Evolutionary conservation across 78 protist species (phyloP).

Genomic region (Dictyostelium citrinum): DNA sequence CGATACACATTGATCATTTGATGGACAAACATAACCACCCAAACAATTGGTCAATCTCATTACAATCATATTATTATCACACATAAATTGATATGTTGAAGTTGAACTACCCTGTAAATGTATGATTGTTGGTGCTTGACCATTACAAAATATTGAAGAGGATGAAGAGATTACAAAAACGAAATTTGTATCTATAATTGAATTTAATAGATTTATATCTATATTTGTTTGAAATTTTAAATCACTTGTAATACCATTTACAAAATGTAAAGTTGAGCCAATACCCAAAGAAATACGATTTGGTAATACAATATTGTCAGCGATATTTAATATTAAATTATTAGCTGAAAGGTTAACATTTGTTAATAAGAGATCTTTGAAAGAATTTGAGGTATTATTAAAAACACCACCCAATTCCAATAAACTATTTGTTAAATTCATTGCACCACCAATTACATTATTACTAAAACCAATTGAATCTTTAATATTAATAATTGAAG

Average conservation of each 20-base stretch:
- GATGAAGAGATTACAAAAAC: not conserved
- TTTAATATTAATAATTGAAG: not conserved
- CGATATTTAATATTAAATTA: not conserved
- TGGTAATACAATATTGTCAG: not conserved
- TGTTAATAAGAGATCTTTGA: not conserved
- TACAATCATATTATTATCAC: slow-evolving; percentile 18
- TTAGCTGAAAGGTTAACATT: not conserved
- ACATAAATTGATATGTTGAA: slow-evolving; percentile 16
- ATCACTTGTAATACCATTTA: not conserved
- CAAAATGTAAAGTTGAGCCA: not conserved
- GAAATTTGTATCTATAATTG: not conserved
- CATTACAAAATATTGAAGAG: slow-evolving; percentile 1
- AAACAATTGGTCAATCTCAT: slow-evolving; percentile 27
- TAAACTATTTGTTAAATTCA: not conserved
- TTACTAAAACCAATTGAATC: not conserved
- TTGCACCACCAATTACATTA: not conserved
- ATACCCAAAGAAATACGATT: not conserved
- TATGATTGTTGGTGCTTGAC: not conserved
- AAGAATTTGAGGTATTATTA: not conserved
- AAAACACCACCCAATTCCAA: not conserved
- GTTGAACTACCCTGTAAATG: not conserved
- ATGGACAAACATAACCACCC: not conserved
- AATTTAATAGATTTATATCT: not conserved
- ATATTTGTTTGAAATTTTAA: not conserved
- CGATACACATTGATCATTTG: not conserved